Conservation (phyloP, 1,284 basidiomycete genomes). For the Bjerkandera adusta region DNA sequence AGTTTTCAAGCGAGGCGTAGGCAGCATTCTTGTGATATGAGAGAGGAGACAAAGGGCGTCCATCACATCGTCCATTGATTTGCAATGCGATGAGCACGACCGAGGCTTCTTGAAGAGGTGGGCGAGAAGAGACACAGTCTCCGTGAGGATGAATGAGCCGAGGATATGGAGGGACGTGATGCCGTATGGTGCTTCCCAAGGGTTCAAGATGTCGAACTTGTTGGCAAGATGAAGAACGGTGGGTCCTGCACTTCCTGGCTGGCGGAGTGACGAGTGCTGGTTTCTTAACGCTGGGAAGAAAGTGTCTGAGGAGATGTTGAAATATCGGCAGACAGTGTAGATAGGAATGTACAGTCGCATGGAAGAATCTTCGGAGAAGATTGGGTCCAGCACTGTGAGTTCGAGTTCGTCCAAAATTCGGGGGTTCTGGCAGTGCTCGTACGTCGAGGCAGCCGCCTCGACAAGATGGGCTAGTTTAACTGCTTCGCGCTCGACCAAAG, state of each 20-base stretch:
- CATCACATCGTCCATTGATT: not conserved
- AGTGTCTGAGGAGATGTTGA: not conserved
- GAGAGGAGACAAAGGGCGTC: conserved; percentile 4
- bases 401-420: not conserved
- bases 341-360: conserved; percentile 1
- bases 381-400: no score
- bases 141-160: not conserved
- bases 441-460: conserved; percentile 2
- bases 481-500: not conserved
- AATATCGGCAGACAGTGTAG: conserved; percentile 1
- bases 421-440: conserved; percentile 2
- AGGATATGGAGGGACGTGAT: not conserved
- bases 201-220: not conserved
- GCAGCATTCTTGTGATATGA: not conserved
- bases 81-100: not conserved
- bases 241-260: not conserved
- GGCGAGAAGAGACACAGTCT: not conserved
- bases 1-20: not conserved
- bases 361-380: not conserved
- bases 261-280: not conserved
- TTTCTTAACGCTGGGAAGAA: not conserved
- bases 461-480: conserved; percentile 5
- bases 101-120: not conserved
- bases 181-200: not conserved
- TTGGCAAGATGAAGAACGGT: not conserved